These are phyloP conservation scores for Yarrowia alimentaria DNA, from an alignment of 805 yeast species.

Conservation along the genomic window DNA sequence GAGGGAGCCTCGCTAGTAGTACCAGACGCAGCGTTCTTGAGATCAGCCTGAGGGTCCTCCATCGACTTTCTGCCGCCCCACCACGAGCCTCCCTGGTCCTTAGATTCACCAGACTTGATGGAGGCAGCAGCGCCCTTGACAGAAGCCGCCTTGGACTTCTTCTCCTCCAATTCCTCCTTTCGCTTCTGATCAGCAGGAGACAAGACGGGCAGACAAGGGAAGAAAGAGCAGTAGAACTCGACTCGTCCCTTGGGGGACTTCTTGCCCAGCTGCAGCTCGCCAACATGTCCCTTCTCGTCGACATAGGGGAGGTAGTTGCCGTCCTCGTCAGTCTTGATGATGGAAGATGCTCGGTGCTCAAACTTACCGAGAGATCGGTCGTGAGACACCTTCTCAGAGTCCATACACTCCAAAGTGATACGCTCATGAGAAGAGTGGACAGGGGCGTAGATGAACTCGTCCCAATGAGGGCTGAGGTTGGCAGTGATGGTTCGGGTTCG, in stretches of 20 bases:
- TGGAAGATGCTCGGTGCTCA: constrained; percentile 62
- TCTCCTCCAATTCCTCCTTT: constrained; percentile 40
- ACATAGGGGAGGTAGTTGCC: constrained; percentile 50
- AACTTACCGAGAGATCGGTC: constrained; percentile 88
- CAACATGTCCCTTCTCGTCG: constrained; percentile 46
- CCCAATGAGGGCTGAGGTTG: constrained; percentile 77
- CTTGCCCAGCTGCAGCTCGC: constrained; percentile 62
- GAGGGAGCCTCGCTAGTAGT: constrained; percentile 7
- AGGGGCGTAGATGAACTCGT: constrained; percentile 78
- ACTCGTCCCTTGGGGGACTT: constrained; percentile 84
- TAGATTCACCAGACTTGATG: constrained; percentile 1
- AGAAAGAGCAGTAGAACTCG: constrained; percentile 73
- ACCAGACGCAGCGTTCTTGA: constrained; percentile 30
- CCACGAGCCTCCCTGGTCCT: constrained; percentile 29
- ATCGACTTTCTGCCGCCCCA: constrained; percentile 27
- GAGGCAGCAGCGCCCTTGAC: constrained; percentile 32
- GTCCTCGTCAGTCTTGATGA: constrained; percentile 59
- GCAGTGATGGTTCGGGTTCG: constrained; percentile 70
- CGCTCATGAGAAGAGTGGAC: constrained; percentile 80
- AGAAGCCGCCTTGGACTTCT: constrained; percentile 42
- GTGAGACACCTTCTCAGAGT: constrained; percentile 70
- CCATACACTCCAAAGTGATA: constrained; percentile 87
- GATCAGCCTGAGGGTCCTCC: constrained; percentile 30
- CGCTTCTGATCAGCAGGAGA: constrained; percentile 62
- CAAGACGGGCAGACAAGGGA: constrained; percentile 77